Evolutionary conservation across 129 eudicot genomes (phyloP), one percentile per base, ranked within the genome.

Genomic region (Ambrosia trifida): DNA sequence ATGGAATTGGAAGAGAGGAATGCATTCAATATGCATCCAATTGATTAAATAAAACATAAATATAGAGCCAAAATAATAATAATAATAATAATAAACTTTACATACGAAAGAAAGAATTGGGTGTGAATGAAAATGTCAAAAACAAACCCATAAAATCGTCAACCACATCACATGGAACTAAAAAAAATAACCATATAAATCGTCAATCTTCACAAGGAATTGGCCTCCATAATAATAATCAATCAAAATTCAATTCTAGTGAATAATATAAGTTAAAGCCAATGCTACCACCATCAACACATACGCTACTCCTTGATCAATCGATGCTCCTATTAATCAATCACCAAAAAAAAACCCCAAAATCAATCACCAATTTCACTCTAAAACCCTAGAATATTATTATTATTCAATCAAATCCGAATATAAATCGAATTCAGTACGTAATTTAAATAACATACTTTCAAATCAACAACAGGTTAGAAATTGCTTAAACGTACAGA

Each of bases 281-380:
- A 90, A 83, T 58, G 96, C 96, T 64, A 90, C 72, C 76, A 90
- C 82, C 96, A 90, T 84, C 73, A 90, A 66, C 79, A 90, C 77
- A 76, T 85, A 87, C 7, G 96, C 96, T 66, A 90, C 82, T 32
- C 90, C 90, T 85, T 90, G 96, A 17, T 90, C 94, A 58, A 90
- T 76, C 16, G 94, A 76, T 7, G 86, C 81, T 45, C 94, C 94
- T 90, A 74, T 68, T n/a, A n/a, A n/a, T n/a, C 70, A 53, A 58
- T 66, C 51, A 66, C 40, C 28, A 65, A 62, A 70, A 76, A 28
- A 41, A 17, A 19, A 36, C 52, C 20, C 24, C 47, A 69, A 7
- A 67, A 45, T 46, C 49, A 74, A 35, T 33, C 60, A 53, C 47
- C 60, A 56, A 33, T 46, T 31, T 77, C 54, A 51, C 30, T 10